Evolutionary conservation across 768 basidiomycete genomes (phyloP), one percentile per base, ranked within the genome.

Genomic region (Paxillus ammoniavirescens): DNA sequence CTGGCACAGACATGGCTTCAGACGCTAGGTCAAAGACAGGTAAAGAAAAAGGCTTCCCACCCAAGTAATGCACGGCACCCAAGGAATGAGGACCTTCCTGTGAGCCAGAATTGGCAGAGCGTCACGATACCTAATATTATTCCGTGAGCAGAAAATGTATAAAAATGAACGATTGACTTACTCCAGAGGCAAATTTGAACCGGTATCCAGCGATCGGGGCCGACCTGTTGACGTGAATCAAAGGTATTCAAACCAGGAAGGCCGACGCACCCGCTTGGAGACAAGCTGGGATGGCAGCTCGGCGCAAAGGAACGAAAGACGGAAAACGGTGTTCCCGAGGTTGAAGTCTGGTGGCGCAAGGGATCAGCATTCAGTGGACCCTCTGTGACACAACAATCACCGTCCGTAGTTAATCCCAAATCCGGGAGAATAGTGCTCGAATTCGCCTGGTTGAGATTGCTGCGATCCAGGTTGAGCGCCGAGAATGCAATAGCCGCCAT

Each of bases 171-270:
- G 2, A 5, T 8, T 3, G 21, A 41, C 56, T 52, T 33, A 68
- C 79, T 77, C 81, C 81, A 83, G 15, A 75, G 54, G 48, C 77
- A 78, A 70, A 83, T 81, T 62, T 83, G 82, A 1, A 73, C 76
- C 5, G 82, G 81, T 65, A 83, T 82, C 82, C 81, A 85, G 23
- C 80, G 76, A 64, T 86, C 84, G 3, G 83, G 83, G 3, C 84
- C 83, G 37, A 83, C 56, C 78, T 81, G 23, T 41, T 46, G 31
- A 15, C 14, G 17, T 50, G 46, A 59, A 18, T 31, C n/a, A 23
- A 35, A 15, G 41, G 13, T 23, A 46, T 10, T 36, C 2, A 40
- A 35, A 33, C 31, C 17, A 44, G 49, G 21, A 17, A 13, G 8
- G 38, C 13, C 14, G 2, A 63, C 74, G 42, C 41, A 84, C 76